phyloP scores from a whole-genome alignment of 2,329 filamentous ascomycete genomes.

The Aspergillus thermomutatus region DNA sequence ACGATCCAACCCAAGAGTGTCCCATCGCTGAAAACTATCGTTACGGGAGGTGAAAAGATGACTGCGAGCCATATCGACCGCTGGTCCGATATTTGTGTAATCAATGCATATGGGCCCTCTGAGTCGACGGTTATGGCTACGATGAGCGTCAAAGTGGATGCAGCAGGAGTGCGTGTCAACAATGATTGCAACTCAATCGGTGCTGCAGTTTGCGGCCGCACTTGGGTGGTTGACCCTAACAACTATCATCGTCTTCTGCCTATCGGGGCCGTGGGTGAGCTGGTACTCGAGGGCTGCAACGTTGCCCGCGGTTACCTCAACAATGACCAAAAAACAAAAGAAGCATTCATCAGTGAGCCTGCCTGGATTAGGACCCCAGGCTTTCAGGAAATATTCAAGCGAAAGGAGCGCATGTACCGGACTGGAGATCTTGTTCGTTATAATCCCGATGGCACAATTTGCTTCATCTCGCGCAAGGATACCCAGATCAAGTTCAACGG shows the following conservation, averaged over 20 bases:
- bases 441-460: slow-evolving; percentile 30
- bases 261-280: slow-evolving; percentile 46
- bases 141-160: slow-evolving; percentile 29
- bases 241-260: slow-evolving; percentile 39
- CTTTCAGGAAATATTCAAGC: slow-evolving; percentile 19
- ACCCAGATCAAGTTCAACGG: slow-evolving; percentile 43
- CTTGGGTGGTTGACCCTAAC: slow-evolving; percentile 40
- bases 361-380: slow-evolving; percentile 25
- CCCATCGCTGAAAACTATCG: slow-evolving; percentile 43
- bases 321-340: slow-evolving; percentile 31
- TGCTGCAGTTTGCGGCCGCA: slow-evolving; percentile 29
- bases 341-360: slow-evolving; percentile 34
- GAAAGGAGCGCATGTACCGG: slow-evolving; percentile 33
- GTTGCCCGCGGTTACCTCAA: slow-evolving; percentile 46
- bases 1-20: slow-evolving; percentile 44
- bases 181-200: slow-evolving; percentile 34
- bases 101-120: slow-evolving; percentile 45
- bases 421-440: slow-evolving; percentile 39
- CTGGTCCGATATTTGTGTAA: slow-evolving; percentile 43
- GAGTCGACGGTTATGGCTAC: slow-evolving; percentile 39
- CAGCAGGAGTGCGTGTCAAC: slow-evolving; percentile 26
- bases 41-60: slow-evolving; percentile 46
- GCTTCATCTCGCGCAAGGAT: slow-evolving; percentile 33
- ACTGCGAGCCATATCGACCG: slow-evolving; percentile 41
- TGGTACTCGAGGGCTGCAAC: slow-evolving; percentile 46